These are phyloP conservation scores for Salix purpurea DNA, from an alignment of 345 rosid species.

Conservation along the genomic window DNA sequence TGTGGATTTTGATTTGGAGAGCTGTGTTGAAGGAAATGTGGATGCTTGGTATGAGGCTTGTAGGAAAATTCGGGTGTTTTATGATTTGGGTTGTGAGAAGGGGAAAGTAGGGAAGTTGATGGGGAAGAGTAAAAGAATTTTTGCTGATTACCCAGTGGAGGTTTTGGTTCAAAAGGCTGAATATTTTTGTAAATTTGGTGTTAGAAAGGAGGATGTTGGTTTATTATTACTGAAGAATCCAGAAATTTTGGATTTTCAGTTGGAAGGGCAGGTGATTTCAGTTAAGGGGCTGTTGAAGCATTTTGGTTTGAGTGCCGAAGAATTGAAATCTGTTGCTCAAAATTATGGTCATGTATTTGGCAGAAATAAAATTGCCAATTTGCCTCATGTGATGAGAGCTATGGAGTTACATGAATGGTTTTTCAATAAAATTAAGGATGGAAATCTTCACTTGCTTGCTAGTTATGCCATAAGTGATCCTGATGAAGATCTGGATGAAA, in stretches of 20 bases:
- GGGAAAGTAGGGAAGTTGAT: conserved; percentile 46
- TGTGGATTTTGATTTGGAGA: conserved; percentile 34
- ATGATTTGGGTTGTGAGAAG: conserved; percentile 43
- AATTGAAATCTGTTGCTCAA: conserved; percentile 22
- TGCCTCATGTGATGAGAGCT: conserved; percentile 44
- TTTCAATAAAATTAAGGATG: conserved; percentile 41
- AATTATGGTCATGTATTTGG: conserved; percentile 26
- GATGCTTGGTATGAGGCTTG: conserved; percentile 48
- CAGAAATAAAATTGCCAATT: conserved; percentile 45
- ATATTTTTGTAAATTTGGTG: conserved; percentile 51
- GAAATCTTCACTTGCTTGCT: conserved; percentile 37
- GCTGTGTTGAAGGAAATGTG: conserved; percentile 39
- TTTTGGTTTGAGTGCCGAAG: conserved; percentile 42
- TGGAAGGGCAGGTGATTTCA: conserved; percentile 38
- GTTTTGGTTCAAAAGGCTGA: conserved; percentile 33
- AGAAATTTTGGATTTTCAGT: conserved; percentile 38
- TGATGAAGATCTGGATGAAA: conserved; percentile 39
- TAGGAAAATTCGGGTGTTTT: conserved; percentile 43
- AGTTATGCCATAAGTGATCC: conserved; percentile 39
- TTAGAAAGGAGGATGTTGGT: conserved; percentile 36
- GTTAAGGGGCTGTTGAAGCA: conserved; percentile 45
- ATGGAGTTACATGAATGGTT: conserved; percentile 42
- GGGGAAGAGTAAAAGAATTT: conserved; percentile 35
- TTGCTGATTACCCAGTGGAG: conserved; percentile 39
- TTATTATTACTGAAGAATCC: conserved; percentile 49